Base-by-base conservation (phyloP, 306 rosid genomes). In the Rosa lucieae region DNA sequence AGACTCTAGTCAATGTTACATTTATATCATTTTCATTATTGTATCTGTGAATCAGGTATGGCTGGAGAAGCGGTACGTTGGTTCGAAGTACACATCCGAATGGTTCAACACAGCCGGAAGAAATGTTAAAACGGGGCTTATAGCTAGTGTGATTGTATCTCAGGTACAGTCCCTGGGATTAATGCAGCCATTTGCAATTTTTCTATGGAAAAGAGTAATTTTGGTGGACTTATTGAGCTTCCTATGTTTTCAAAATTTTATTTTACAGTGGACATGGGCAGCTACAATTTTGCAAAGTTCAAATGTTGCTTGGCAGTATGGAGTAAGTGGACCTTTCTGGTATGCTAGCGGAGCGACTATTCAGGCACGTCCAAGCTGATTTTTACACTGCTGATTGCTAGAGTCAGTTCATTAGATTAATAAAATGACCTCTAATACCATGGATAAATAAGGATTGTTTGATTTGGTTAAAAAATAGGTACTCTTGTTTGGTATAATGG, bases 51-150 rank as follows among this genome's bases (percentile, higher is more conserved):
- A 40, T 78, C 68, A 94, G 98, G 98, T 94, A 67, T 94, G 98
- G 98, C 79, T 94, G 63, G 98, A 94, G 90, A 94, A 87, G 79
- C 85, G 94, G 32, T 92, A 90, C 79, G 92, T 89, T 21, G 98
- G 98, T 48, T 90, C 94, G 39, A 91, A 87, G 20, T 94, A 89
- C 80, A 94, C 97, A 13, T 94, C 97, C 3, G 98, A 94, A 85
- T 94, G 98, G 98, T 94, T 94, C 87, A 94, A 89, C 83, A 94
- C 98, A 72, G 98, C 98, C 74, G 98, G 98, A 40, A 92, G 98
- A 86, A 94, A 79, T 79, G 90, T 94, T 58, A 94, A 94, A 81
- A 94, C 97, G 12, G 97, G 98, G 43, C 94, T 94, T 15, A 94
- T 94, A 75, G 97, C 98, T 18, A 92, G 97, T 82, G 98, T 90